Evolutionary conservation across 2,329 filamentous ascomycete genomes (phyloP), one percentile per base, ranked within the genome.

Genomic region (Helotiales sp.): DNA sequence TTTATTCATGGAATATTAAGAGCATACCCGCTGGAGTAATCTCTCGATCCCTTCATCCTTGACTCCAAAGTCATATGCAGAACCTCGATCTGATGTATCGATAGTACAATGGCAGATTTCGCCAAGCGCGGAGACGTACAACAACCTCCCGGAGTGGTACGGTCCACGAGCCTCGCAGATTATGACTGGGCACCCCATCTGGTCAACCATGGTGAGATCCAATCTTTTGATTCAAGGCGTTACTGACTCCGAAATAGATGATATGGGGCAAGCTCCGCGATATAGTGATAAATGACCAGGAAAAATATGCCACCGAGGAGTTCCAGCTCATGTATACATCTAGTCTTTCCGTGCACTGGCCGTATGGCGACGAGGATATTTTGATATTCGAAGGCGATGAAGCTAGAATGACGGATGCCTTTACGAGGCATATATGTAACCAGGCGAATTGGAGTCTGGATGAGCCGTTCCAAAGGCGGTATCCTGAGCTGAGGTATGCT

Each of bases 331-430:
- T 72, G 36, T 76, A 75, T 60, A 69, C 64, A 42, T 62, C 64
- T 34, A 71, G 67, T 53, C 53, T 76, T 47, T 71, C 70, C 50
- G 61, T 71, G 46, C 72, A 75, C 42, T 76, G 72, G 75, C 67
- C 70, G 8, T 66, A 62, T 24, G 46, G 60, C 25, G 60, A 66
- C 2, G 15, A 57, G 12, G 65, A 68, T 30, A 48, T 61, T 2
- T 49, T 68, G 5, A 42, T 54, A 4, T 59, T 62, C 48, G 65
- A 64, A 24, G 65, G 59, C 5, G 57, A 60, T 8, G 67, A 68
- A 30, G 54, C 66, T 17, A 60, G 33, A 19, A 19, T 63, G 13
- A 62, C 62, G 1, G 60, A 64, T 24, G 48, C 49, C 2, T 70
- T 69, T 47, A 52, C 56, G n/a, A 54, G 47, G 15, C 66, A 69